A percentile compares a stretch with the other conserved stretches of the same genome.
Conservation (phyloP, 2,329 filamentous ascomycete species). For the Colletotrichum caudatum region DNA sequence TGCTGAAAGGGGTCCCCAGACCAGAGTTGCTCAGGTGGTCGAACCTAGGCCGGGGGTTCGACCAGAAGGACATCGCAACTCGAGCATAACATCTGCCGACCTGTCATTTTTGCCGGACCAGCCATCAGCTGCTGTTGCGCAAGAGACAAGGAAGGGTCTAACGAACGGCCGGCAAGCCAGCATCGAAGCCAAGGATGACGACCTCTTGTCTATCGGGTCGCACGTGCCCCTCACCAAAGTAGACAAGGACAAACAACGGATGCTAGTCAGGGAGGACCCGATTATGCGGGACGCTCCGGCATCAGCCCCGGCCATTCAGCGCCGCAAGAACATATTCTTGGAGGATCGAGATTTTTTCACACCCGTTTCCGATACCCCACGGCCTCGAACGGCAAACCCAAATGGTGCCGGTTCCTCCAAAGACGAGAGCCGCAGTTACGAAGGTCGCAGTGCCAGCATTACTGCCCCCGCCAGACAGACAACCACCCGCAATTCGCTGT, state of each 20-base stretch:
- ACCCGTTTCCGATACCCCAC: constrained; percentile 8
- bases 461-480: not conserved
- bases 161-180: not conserved
- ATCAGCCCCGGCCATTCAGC: constrained; percentile 1
- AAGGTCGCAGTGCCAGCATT: not conserved
- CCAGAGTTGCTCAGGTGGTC: not conserved
- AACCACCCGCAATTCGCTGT: not conserved
- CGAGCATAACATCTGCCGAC: not conserved
- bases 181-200: not conserved
- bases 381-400: constrained; percentile 8
- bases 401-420: not conserved
- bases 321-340: not conserved
- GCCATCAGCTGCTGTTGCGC: not conserved
- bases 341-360: constrained; percentile 19
- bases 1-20: not conserved
- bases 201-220: not conserved
- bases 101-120: not conserved
- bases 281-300: not conserved
- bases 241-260: constrained; percentile 20
- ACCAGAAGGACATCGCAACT: not conserved
- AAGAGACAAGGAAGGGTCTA: not conserved
- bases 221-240: not conserved
- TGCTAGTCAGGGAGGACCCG: not conserved
- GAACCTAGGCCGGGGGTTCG: not conserved
- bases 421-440: not conserved